Evolutionary conservation across 2,329 filamentous ascomycete species (phyloP).

Genomic region (Amylocarpus encephaloides): DNA sequence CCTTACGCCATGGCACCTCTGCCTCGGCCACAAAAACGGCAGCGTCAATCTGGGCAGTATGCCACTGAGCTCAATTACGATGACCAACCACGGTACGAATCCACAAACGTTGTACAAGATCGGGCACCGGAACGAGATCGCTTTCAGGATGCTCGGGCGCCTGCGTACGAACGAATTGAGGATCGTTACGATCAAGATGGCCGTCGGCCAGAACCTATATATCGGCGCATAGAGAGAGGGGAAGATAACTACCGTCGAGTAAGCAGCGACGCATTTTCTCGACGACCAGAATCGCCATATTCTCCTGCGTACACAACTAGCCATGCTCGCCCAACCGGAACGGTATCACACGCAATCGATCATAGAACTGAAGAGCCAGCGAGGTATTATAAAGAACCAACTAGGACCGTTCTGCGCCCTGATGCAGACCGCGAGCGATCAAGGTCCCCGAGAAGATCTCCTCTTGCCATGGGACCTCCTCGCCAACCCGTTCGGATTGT

Average conservation of each 20-base stretch:
- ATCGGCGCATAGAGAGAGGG: slow-evolving; percentile 26
- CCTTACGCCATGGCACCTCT: slow-evolving; percentile 48
- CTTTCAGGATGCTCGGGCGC: slow-evolving; percentile 17
- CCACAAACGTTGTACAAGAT: slow-evolving; percentile 20
- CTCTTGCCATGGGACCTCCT: slow-evolving; percentile 44
- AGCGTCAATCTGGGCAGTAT: slow-evolving; percentile 42
- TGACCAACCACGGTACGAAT: slow-evolving; percentile 39
- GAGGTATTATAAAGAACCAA: slow-evolving; percentile 41
- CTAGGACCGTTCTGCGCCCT: slow-evolving; percentile 44
- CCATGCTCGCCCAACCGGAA: slow-evolving; percentile 22
- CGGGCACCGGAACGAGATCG: slow-evolving; percentile 13
- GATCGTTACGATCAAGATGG: slow-evolving; percentile 23
- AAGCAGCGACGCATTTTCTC: slow-evolving; percentile 18
- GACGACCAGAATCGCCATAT: slow-evolving; percentile 25
- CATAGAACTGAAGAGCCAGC: slow-evolving; percentile 27
- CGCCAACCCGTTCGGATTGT: slow-evolving; percentile 58
- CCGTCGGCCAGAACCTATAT: slow-evolving; percentile 20
- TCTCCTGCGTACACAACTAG: slow-evolving; percentile 21
- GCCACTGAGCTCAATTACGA: slow-evolving; percentile 38
- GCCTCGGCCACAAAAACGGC: slow-evolving; percentile 50
- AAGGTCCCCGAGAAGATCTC: slow-evolving; percentile 40
- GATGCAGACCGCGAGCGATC: slow-evolving; percentile 44
- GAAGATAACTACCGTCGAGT: slow-evolving; percentile 24
- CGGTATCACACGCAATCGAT: slow-evolving; percentile 25
- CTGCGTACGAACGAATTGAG: slow-evolving; percentile 19